These are phyloP conservation scores for Epichloe bromicola DNA, from an alignment of 2,329 filamentous ascomycete species.

Conservation along the genomic window DNA sequence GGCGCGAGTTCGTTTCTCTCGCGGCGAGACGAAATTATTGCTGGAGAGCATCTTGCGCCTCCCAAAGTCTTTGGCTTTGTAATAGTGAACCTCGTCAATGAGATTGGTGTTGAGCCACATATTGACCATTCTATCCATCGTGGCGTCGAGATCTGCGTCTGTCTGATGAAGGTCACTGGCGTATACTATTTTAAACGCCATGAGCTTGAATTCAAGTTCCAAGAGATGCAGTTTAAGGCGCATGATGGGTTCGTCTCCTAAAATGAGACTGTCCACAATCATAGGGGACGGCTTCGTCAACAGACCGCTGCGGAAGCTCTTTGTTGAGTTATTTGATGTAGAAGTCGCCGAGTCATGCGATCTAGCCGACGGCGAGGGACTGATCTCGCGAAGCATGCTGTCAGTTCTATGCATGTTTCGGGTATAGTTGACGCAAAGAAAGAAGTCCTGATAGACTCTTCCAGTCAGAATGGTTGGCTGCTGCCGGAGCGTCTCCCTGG, in stretches of 20 bases:
- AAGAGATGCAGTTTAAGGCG: slow-evolving; percentile 15
- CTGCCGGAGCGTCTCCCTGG: slow-evolving; percentile 14
- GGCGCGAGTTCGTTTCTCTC: slow-evolving; percentile 11
- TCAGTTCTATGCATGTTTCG: slow-evolving; percentile 9
- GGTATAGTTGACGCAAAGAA: slow-evolving; percentile 19
- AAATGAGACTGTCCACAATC: slow-evolving; percentile 11
- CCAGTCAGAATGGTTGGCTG: slow-evolving; percentile 12
- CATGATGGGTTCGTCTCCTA: slow-evolving; percentile 14
- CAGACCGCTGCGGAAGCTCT: slow-evolving; percentile 10
- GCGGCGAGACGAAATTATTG: slow-evolving; percentile 7
- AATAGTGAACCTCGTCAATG: slow-evolving; percentile 16
- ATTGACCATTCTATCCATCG: slow-evolving; percentile 14
- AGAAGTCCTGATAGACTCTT: slow-evolving; percentile 14
- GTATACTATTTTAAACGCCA: slow-evolving; percentile 16
- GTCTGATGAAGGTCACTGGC: slow-evolving; percentile 14
- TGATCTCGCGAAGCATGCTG: slow-evolving; percentile 9
- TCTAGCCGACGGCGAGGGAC: slow-evolving; percentile 11
- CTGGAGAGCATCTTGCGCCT: slow-evolving; percentile 7
- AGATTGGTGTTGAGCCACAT: slow-evolving; percentile 18
- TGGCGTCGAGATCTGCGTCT: slow-evolving; percentile 10
- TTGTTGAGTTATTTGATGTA: slow-evolving; percentile 11
- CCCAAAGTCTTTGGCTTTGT: slow-evolving; percentile 17
- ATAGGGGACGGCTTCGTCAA: slow-evolving; percentile 12
- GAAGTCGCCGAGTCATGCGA: slow-evolving; percentile 13
- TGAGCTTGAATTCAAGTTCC: slow-evolving; percentile 18